Evolutionary conservation across 75 land plant species (phyloP), one percentile per base, ranked within the genome.

Genomic region (Pinus tabuliformis): DNA sequence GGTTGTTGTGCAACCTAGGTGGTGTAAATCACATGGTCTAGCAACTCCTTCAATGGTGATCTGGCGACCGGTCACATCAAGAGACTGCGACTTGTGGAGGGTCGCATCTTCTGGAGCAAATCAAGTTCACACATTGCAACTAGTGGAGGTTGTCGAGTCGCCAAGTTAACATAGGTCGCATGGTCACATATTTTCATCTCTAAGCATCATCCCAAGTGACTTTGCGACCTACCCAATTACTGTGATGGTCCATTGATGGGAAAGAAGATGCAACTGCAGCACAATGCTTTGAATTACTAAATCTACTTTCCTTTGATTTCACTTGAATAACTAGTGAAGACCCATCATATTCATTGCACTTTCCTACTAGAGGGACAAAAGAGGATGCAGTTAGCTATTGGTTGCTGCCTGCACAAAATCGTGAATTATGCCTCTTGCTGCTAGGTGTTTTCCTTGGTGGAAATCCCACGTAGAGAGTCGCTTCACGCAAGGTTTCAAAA

Each of bases 401-500:
- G 57, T 3, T 70, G 49, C 75, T 45, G 30, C 63, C 74, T n/a
- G 74, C 76, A 54, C 78, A 83, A 20, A 66, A 73, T 18, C 78
- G 68, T 15, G 87, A 83, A 60, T 59, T 85, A 42, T 79, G 73
- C 49, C 85, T 78, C 75, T 88, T 88, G 57, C 88, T 77, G 66
- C 88, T 72, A 3, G 88, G 78, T 42, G 75, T 79, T 74, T 75
- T 88, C 81, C 78, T 88, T 16, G 88, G 88, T 49, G 63, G 17
- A 73, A 88, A 88, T 61, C 90, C 90, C n/a, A 88, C 76, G 54
- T 80, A 77, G 37, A 88, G 79, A 3, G 90, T 88, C 73, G 88
- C 97, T 94, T 94, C 75, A 94, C 87, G 84, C 97, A 94, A 60
- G 97, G 97, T 57, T 82, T 84, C 77, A 64, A 73, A 85, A 81